Evolutionary conservation across 2,329 filamentous ascomycete genomes (phyloP), one percentile per base, ranked within the genome.

Genomic region (Phoma sp.): DNA sequence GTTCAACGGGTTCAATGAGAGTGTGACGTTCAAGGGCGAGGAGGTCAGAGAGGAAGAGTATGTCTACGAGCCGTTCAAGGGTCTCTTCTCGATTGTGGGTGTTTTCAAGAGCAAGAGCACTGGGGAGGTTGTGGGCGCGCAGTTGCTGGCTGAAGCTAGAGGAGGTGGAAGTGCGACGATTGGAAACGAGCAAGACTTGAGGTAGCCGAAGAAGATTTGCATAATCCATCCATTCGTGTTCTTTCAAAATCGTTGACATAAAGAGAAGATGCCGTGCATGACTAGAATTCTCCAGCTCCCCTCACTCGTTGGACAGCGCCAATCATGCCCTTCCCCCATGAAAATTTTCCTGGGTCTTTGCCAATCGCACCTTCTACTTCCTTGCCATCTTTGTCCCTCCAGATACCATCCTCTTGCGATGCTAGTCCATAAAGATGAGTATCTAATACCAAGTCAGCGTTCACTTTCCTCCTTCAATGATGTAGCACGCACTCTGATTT

Each of bases 381-480:
- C n/a, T 76, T 74, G 0, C 75, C 74, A 2, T 73, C 55, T 5
- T 71, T 66, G 65, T 88, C 83, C 58, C 84, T 81, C 87, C 86
- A 89, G 47, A 86, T 80, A 0, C 86, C 87, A 68, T 89, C 86
- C 19, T 80, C 73, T 35, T 62, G 74, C 21, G 68, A 78, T 0
- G 84, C 82, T 15, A 75, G 74, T 0, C 88, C 87, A 68, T 84
- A 89, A 2, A 73, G 61, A 24, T 78, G 78, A 0, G 88, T 90
- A 62, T 90, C 64, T 68, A 31, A 35, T 5, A 37, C 24, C 17
- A 2, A 13, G 35, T 29, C 9, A 45, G 21, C 13, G 3, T 19
- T 24, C 6, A 36, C 7, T 35, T 10, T 19, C 12, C 29, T 5
- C 12, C 32, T 19, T 2, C 36, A 38, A 15, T 17, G 12, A 7